Evolutionary conservation across 2,329 filamentous ascomycete genomes (phyloP), one percentile per base, ranked within the genome.

Genomic region (Aplosporella prunicola): DNA sequence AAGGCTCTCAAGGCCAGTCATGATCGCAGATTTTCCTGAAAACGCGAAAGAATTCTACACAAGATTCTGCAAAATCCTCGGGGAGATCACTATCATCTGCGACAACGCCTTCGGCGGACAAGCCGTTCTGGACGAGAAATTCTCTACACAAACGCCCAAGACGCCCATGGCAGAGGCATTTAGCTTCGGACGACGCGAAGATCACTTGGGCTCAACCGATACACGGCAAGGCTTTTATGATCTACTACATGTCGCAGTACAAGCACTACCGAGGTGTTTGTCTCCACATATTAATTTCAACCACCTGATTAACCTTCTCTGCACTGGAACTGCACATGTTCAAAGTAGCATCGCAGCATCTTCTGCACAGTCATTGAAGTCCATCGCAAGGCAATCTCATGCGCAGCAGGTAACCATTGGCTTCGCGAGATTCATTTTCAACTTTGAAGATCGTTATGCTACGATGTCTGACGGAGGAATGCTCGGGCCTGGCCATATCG

Each of bases 391-490:
- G 20, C 91, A 98, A 52, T 84, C 82, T 6, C 83, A 94, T 60
- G 88, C 91, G 0, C 87, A 98, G 49, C 84, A 91, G 57, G 91
- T 98, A 3, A 94, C 88, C 0, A 94, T 93, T 61, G 89, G 91
- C 0, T 98, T 98, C 61, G 85, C 91, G 24, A 74, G 88, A 17
- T 98, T 96, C 61, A 98, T 98, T 36, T 98, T 98, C 66, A 94
- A 91, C 49, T 98, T 96, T 56, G 93, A 98, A 57, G 88, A 93
- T 47, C 79, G 88, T 16, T 98, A 98, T 58, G 86, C 89, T 1
- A 96, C 91, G 20, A 95, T 96, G 79, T 94, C 88, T 8, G 91
- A 98, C 52, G 91, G 93, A 20, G 91, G 91, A 2, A 91, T 98
- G 80, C 76, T 98, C 16, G 91, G 89, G 0, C 80, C 85, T 22